Evolutionary conservation across 306 rosid species (phyloP), one percentile per base, ranked within the genome.

Genomic region (Fragaria vesca): DNA sequence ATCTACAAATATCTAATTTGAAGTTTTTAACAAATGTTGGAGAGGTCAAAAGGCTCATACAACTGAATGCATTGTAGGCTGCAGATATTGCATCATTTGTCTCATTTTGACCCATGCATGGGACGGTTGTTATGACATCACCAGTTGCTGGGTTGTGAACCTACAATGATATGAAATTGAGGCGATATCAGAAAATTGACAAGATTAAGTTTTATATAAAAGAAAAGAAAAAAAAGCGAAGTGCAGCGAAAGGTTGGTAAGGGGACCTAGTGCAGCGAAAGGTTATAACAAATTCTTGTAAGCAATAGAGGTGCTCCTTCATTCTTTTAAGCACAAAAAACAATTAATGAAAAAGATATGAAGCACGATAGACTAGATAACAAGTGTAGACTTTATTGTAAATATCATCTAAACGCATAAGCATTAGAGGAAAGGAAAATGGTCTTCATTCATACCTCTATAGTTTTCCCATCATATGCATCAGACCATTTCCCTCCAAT

Each of bases 31-130:
- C 73, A 43, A 20, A 85, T 72, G 47, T 55, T 4, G 20, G 55
- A 79, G 65, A 38, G 67, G 66, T 73, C 66, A 76, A 79, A 84
- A 82, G 75, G 70, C 50, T 51, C 88, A 17, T 88, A 93, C 99
- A 84, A 74, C 76, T 52, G 83, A 74, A 95, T 36, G 99, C 96
- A 30, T 81, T 86, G 71, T 76, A 80, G 60, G 99, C 99, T 63
- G 99, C 89, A 72, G 96, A 88, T 85, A 95, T 93, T 26, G 99
- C 99, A 90, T 93, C 97, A 55, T 88, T 84, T 4, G 99, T 91
- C 88, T 95, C 99, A 76, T 71, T 93, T 76, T 72, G 87, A 65
- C 97, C 97, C 98, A 95, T 93, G 89, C 86, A 91, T 48, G 99
- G 84, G 32, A 95, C 90, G 70, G 91, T 88, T 79, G 91, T 86